Evolutionary conservation across 805 yeast genomes (phyloP).

Genomic region (Brettanomyces sp.): DNA sequence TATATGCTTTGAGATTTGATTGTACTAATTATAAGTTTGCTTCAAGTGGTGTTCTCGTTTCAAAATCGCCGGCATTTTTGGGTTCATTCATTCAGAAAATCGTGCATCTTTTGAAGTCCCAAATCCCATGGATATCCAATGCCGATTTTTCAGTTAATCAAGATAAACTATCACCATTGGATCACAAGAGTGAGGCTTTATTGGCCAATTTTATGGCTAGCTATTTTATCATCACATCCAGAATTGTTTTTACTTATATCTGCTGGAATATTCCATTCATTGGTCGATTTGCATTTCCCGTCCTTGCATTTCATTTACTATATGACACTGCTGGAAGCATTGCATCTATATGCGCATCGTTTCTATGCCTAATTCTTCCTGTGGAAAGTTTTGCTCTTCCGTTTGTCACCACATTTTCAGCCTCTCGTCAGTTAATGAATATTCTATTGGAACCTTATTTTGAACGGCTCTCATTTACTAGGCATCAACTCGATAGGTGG

Average conservation of each 20-base stretch:
- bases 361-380: not conserved
- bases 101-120: not conserved
- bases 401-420: not conserved
- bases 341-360: not conserved
- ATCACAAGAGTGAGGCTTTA: no score
- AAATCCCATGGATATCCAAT: not conserved
- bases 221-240: not conserved
- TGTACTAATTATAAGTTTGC: conserved; percentile 1
- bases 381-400: not conserved
- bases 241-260: not conserved
- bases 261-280: conserved; percentile 1
- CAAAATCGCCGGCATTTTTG: not conserved
- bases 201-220: not conserved
- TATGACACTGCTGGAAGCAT: not conserved
- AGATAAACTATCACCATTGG: not conserved
- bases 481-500: conserved; percentile 1
- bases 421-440: not conserved
- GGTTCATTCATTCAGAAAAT: not conserved
- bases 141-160: not conserved
- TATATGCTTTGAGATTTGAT: not conserved
- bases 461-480: conserved; percentile 1
- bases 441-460: conserved; percentile 1
- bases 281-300: not conserved
- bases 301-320: not conserved
- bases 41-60: not conserved